Evolutionary conservation across 768 basidiomycete genomes (phyloP), one percentile per base, ranked within the genome.

Genomic region (Tricholoma bakamatsutake): DNA sequence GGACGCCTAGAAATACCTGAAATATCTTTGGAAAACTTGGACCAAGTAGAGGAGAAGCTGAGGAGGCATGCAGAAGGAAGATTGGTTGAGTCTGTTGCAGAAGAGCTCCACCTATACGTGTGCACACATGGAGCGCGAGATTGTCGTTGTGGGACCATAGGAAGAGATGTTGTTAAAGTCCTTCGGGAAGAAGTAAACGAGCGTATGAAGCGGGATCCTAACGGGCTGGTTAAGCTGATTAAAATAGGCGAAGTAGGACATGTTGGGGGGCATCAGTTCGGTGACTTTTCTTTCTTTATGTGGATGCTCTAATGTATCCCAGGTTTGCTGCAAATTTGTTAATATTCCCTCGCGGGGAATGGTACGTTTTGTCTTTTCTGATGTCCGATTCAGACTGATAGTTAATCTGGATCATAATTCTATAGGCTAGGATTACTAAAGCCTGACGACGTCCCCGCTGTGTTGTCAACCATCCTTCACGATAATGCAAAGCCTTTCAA

Each of bases 101-200:
- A 67, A n/a, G 65, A 71, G 34, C 63, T 74, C 4, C 71, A 77
- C 18, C 58, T 90, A 15, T 88, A 85, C 62, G 82, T 93, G 1
- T 93, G 91, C 65, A 91, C 90, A 4, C 91, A 93, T 65, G 83
- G 81, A 4, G 75, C 79, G 39, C 78, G 90, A 50, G 90, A 93
- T 65, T 94, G 90, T 69, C 77, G 90, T 5, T 93, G 91, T 59
- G 87, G 86, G 1, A 77, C 85, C 10, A 76, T 68, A 18, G 90
- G 91, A 0, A 76, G 77, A 2, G 73, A 71, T 10, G 78, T 93
- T 6, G 80, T 75, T 2, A 70, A 70, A 0, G 76, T 82, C 2
- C 64, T 94, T 27, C 70, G 72, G 15, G 70, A 74, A 4, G 86
- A 89, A 63, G 67, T 88, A 6, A 66, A 65, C 37, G 68, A 64